Conservation (phyloP, 345 rosid genomes). For the Raphanus sativus region DNA sequence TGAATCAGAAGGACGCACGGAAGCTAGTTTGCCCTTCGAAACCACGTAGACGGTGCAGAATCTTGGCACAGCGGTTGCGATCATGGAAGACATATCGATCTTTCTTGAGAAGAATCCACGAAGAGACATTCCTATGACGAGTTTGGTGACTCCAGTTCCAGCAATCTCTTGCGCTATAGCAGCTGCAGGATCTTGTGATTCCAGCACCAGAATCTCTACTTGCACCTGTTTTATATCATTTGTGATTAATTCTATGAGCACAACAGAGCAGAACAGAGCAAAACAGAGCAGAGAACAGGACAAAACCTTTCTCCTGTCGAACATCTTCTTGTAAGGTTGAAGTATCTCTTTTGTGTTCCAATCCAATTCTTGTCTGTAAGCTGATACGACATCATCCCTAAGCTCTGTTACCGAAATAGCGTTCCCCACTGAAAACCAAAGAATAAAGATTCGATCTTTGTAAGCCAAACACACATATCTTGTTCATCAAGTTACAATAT, state of each 20-base stretch:
- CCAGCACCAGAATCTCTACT: slow-evolving; percentile 58
- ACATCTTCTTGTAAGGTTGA: slow-evolving; percentile 68
- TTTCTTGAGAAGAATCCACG: slow-evolving; percentile 56
- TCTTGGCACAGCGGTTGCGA: slow-evolving; percentile 57
- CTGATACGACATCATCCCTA: slow-evolving; percentile 72
- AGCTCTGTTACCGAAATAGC: slow-evolving; percentile 68
- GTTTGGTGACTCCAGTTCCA: slow-evolving; percentile 51
- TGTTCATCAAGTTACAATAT: not conserved
- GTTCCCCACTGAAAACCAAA: slow-evolving; percentile 60
- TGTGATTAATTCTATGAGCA: not conserved
- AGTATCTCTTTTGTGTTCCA: slow-evolving; percentile 60
- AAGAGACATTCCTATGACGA: slow-evolving; percentile 81
- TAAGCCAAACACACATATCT: not conserved
- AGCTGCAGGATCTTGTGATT: slow-evolving; percentile 63
- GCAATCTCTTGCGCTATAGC: slow-evolving; percentile 74
- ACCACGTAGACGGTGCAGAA: slow-evolving; percentile 78
- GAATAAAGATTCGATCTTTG: slow-evolving; percentile 3
- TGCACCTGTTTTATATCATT: slow-evolving; percentile 27
- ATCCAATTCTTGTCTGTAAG: slow-evolving; percentile 72
- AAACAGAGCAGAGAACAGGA: not conserved
- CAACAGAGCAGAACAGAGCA: not conserved
- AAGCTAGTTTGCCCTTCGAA: slow-evolving; percentile 71
- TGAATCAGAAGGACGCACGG: slow-evolving; percentile 71
- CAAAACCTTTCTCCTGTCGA: slow-evolving; percentile 53
- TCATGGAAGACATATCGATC: slow-evolving; percentile 59